phyloP scores from a whole-genome alignment of 2,329 filamentous ascomycete genomes.

The Colletotrichum magnum region DNA sequence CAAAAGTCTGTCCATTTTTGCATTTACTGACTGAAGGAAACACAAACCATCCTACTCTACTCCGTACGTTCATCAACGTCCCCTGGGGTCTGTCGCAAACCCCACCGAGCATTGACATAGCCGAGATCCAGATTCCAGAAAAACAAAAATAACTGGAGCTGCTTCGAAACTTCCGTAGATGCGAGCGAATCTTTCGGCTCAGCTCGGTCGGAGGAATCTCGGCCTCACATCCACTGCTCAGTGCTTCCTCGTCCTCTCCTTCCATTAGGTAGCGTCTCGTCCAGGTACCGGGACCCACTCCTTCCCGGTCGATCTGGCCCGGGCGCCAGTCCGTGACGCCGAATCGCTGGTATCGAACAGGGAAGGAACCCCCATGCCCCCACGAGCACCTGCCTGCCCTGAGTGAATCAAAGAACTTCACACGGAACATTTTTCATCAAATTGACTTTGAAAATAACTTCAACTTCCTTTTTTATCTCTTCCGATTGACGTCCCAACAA shows the following conservation, averaged over 20 bases:
- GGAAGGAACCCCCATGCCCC: too few species aligned
- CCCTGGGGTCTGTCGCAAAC: not conserved
- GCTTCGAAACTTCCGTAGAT: slow-evolving; percentile 38
- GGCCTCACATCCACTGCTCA: slow-evolving; percentile 7
- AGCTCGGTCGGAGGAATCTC: slow-evolving; percentile 41
- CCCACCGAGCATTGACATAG: not conserved
- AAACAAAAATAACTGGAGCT: slow-evolving; percentile 19
- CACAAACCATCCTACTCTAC: too few species aligned
- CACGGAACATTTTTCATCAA: not conserved
- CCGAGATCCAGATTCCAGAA: slow-evolving; percentile 10
- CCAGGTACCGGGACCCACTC: not conserved
- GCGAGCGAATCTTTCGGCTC: slow-evolving; percentile 36
- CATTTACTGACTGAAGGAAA: too few species aligned
- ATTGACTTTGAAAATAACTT: slow-evolving; percentile 22
- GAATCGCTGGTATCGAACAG: too few species aligned
- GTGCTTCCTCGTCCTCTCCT: too few species aligned
- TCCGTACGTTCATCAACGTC: too few species aligned
- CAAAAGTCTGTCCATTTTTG: not conserved
- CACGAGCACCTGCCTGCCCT: too few species aligned
- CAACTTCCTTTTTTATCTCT: not conserved
- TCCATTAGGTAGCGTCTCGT: not conserved
- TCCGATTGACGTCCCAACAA: too few species aligned
- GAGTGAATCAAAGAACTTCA: rapidly evolving
- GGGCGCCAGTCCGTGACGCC: not conserved
- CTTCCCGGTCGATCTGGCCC: slow-evolving; percentile 12